These are phyloP conservation scores for Globisporangium paddicum DNA, from an alignment of 352 stramenopile genomes.

Conservation along the genomic window DNA sequence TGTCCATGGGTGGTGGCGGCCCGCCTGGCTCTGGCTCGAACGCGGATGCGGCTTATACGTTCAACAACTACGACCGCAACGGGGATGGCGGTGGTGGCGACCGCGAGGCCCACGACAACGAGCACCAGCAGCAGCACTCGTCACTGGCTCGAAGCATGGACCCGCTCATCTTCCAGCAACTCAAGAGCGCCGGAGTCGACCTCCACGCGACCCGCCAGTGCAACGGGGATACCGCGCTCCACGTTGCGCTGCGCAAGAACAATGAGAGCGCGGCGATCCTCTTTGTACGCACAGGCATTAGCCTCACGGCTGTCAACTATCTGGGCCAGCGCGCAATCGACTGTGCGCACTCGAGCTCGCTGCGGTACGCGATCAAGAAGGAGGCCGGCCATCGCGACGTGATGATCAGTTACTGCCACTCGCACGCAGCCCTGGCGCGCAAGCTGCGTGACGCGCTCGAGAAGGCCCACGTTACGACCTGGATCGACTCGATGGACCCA, in stretches of 20 bases:
- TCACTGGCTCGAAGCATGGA: constrained; percentile 37
- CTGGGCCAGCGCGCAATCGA: constrained; percentile 70
- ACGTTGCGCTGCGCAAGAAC: constrained; percentile 64
- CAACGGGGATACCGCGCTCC: constrained; percentile 71
- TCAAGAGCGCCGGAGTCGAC: constrained; percentile 45
- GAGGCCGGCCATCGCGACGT: constrained; percentile 76
- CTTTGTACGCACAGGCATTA: constrained; percentile 66
- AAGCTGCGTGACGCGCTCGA: constrained; percentile 71
- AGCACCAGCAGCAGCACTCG: constrained; percentile 14
- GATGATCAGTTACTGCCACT: constrained; percentile 87
- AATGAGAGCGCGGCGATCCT: constrained; percentile 65
- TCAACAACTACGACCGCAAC: constrained; percentile 15
- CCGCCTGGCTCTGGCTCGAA: neutral
- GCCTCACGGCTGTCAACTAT: constrained; percentile 54
- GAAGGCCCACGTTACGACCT: constrained; percentile 69
- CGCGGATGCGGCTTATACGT: neutral
- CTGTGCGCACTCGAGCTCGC: constrained; percentile 51
- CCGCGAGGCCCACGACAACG: constrained; percentile 17
- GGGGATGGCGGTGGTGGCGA: constrained; percentile 22
- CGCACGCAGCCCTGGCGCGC: constrained; percentile 55
- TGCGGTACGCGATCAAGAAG: constrained; percentile 85
- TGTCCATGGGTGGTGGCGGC: constrained; percentile 4
- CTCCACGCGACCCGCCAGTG: constrained; percentile 45
- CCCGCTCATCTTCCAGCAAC: constrained; percentile 44
- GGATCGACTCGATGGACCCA: constrained; percentile 83